Conservation (phyloP, 257 asterid genomes). For the Fraxinus americana region DNA sequence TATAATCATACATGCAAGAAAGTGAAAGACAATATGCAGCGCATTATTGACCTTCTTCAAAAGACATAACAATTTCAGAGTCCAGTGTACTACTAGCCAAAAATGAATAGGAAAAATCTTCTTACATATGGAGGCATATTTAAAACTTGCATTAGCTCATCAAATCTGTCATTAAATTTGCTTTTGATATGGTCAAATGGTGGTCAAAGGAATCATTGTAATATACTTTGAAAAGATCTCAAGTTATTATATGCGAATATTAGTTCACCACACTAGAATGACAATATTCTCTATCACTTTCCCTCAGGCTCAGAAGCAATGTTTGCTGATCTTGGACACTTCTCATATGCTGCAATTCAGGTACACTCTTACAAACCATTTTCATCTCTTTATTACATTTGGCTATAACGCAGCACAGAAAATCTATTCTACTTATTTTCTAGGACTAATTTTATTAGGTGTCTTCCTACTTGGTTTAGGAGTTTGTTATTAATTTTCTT, state of each 20-base stretch:
- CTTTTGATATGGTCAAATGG: neutral
- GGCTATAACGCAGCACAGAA: neutral
- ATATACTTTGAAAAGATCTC: neutral
- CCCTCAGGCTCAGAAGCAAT: slow-evolving; percentile 92
- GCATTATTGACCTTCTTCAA: neutral
- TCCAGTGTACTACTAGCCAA: neutral
- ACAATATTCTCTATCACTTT: neutral
- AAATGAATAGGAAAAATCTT: neutral
- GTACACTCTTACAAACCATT: slow-evolving; percentile 32
- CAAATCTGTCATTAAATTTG: neutral
- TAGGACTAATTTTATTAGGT: neutral
- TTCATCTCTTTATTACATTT: neutral
- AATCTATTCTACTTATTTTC: neutral
- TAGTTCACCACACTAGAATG: neutral
- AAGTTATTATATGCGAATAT: neutral
- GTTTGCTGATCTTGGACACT: slow-evolving; percentile 99
- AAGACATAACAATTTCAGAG: neutral
- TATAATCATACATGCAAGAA: neutral
- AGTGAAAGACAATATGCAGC: neutral
- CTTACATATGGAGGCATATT: neutral
- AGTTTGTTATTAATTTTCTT: neutral
- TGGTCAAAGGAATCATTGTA: neutral
- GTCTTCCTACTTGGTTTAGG: neutral
- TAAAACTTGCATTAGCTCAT: neutral
- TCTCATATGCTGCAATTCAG: slow-evolving; percentile 90